These are phyloP conservation scores for Musa itinerans DNA, from an alignment of 176 grass and related monocot genomes.

Conservation along the genomic window DNA sequence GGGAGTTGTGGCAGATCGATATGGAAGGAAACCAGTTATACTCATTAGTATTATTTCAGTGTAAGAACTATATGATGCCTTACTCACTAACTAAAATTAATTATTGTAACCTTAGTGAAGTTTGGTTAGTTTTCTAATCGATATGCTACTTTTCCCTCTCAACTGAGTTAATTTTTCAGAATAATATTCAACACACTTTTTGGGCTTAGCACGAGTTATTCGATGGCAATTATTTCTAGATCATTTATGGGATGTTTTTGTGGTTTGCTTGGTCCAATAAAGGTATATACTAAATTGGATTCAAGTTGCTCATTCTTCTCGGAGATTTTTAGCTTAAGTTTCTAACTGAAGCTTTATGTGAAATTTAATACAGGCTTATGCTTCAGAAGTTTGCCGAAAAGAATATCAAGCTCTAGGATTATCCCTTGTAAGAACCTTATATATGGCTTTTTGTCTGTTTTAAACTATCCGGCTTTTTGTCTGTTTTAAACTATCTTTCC, in stretches of 20 bases:
- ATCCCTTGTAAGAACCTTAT: constrained; percentile 42
- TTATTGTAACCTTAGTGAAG: background rate
- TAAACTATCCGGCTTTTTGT: constrained; percentile 6
- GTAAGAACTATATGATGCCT: constrained; percentile 25
- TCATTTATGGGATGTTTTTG: constrained; percentile 43
- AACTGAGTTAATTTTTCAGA: constrained; percentile 23
- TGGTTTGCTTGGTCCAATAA: constrained; percentile 65
- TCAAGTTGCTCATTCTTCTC: background rate
- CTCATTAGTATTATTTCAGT: constrained; percentile 53
- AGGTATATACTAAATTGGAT: constrained; percentile 26
- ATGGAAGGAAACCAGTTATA: constrained; percentile 62
- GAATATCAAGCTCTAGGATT: constrained; percentile 63
- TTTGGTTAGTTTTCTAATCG: background rate
- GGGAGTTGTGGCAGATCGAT: constrained; percentile 70
- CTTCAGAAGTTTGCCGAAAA: constrained; percentile 60
- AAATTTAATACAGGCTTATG: constrained; percentile 47
- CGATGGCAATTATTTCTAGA: constrained; percentile 57
- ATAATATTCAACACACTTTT: constrained; percentile 60
- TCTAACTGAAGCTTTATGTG: background rate
- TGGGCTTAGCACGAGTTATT: constrained; percentile 59
- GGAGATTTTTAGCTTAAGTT: background rate
- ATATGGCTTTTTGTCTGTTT: constrained; percentile 1
- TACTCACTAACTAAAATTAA: background rate
- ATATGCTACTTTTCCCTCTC: background rate
- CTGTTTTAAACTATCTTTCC: constrained; percentile 19